Base-by-base conservation (phyloP, 2,329 filamentous ascomycete genomes). In the Seiridium unicorne region DNA sequence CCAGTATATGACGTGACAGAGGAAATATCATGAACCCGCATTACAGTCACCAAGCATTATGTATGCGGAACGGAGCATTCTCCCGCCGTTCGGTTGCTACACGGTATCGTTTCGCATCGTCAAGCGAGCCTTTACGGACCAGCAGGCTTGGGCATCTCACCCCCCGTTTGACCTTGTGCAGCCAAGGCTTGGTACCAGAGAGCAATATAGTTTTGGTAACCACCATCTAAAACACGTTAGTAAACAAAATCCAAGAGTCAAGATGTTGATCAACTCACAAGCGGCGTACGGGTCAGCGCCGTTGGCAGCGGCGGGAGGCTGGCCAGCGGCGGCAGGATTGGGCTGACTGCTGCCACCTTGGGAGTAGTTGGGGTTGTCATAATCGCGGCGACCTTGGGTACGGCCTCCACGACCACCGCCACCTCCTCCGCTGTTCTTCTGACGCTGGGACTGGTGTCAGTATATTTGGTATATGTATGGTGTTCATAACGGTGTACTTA, bases 171-270 rank as follows among this genome's bases (percentile, higher is more conserved):
- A 66, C 82, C 78, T 69, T 84, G 82, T 68, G 82, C 78, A 55
- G 81, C 81, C 70, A 85, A 55, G 35, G 89, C 90, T 70, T 91
- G 88, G 77, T 92, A 93, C 91, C 91, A 95, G 67, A 93, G 81
- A 46, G 89, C 86, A 61, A 92, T 76, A 72, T 94, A 95, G 67
- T 89, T 89, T 68, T 93, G 84, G 74, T 94, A 94, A 62, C 91
- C 91, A 65, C 91, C 91, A 76, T 93, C 86, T 88, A 61, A 44
- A 46, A 66, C 44, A 26, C n/a, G 57, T 72, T 63, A 72, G 72
- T 64, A 44, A 32, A 26, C 18, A 51, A 46, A 8, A 10, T 13
- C 46, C 13, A 32, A 57, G 38, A 34, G 10, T 9, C 13, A 18
- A 31, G 8, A 38, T 10, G n/a, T 32, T 10, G 26, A 58, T 51